phyloP scores from a whole-genome alignment of 441 rosid species.

The Capsella rubella region DNA sequence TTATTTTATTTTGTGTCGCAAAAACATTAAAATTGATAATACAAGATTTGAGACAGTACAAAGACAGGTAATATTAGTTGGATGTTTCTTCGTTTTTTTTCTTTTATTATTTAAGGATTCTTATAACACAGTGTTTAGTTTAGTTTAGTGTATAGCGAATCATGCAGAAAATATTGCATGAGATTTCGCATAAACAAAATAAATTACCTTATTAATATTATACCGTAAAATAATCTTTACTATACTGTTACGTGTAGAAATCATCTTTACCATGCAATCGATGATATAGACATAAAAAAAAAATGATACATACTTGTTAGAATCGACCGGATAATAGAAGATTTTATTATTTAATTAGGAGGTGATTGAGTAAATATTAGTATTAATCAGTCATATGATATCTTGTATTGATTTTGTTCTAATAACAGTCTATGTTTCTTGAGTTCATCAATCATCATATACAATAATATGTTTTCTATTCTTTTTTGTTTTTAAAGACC shows the following conservation, averaged over 20 bases:
- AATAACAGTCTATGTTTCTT: not conserved
- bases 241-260: not conserved
- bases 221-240: not conserved
- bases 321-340: not conserved
- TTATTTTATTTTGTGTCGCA: constrained; percentile 11
- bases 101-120: too few relatives aligned
- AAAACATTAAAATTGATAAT: not conserved
- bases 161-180: not conserved
- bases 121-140: not conserved
- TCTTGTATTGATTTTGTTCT: not conserved
- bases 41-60: constrained; percentile 23
- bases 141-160: not conserved
- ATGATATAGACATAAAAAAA: not conserved
- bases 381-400: not conserved
- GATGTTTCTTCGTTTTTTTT: not conserved
- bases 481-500: not conserved
- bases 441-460: not conserved
- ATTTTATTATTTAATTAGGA: not conserved
- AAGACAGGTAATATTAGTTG: constrained; percentile 22
- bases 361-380: not conserved
- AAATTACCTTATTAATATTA: not conserved
- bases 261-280: not conserved
- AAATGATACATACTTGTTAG: not conserved
- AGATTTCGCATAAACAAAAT: not conserved
- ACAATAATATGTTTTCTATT: not conserved